Conservation (phyloP, 75 land plant genomes). For the Adiantum capillusveneris region DNA sequence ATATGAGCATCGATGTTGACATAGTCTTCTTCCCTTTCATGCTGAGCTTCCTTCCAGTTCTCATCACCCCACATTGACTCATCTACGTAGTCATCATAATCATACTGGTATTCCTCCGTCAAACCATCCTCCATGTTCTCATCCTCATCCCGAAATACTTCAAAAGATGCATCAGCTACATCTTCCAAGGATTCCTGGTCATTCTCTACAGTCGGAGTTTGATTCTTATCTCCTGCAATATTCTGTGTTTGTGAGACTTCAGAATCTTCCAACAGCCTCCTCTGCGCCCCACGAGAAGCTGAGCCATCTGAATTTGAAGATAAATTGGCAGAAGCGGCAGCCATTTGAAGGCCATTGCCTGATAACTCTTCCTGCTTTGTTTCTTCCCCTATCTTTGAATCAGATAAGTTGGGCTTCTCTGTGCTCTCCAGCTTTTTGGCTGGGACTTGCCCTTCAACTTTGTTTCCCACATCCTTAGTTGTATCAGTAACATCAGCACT, state of each 20-base stretch:
- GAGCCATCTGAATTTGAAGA: neutral
- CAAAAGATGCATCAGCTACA: slow-evolving; percentile 86
- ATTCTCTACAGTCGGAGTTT: slow-evolving; percentile 62
- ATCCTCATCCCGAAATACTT: slow-evolving; percentile 71
- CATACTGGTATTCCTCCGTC: slow-evolving; percentile 91
- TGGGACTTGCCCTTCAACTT: neutral
- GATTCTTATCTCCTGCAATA: slow-evolving; percentile 8
- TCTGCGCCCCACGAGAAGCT: slow-evolving; percentile 5
- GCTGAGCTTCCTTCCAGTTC: slow-evolving; percentile 63
- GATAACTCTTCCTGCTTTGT: neutral
- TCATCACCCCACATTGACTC: slow-evolving; percentile 98
- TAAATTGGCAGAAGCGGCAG: neutral
- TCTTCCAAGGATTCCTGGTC: slow-evolving; percentile 56
- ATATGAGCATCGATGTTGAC: slow-evolving; percentile 88
- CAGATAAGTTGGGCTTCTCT: neutral
- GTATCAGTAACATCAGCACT: too few species aligned
- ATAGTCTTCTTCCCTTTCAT: slow-evolving; percentile 72
- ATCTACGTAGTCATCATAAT: slow-evolving; percentile 99
- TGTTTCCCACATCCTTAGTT: neutral
- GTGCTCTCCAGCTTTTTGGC: neutral
- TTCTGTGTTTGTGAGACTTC: slow-evolving; percentile 13
- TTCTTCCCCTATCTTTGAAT: neutral
- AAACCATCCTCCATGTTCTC: slow-evolving; percentile 40
- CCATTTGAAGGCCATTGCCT: neutral
- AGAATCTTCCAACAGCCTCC: slow-evolving; percentile 53